Base-by-base conservation (phyloP, 1,284 basidiomycete genomes). In the Xerocomus minutiporus region DNA sequence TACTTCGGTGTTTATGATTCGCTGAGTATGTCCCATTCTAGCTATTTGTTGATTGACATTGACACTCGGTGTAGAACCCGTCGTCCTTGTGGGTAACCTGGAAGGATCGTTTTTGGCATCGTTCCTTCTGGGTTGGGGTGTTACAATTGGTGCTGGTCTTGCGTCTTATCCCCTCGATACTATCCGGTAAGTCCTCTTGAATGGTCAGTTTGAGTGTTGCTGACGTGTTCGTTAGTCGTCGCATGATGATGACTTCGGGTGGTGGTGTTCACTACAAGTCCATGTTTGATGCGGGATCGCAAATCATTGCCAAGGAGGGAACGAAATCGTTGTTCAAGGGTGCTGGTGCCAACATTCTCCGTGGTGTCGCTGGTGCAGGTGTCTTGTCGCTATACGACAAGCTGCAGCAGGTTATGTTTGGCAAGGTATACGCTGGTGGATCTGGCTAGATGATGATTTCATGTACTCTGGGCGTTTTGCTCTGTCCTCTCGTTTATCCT, bases 301-400 rank as follows among this genome's bases (percentile, higher is more conserved):
- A 83, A 77, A 92, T 95, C 68, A 71, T 96, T 64, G 83, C 86
- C 69, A 93, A 93, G 82, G 94, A 97, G 79, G 94, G 94, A 68
- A 73, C 79, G 54, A 86, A 84, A 72, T 94, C 92, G 34, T 81
- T 96, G 67, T 93, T 93, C 85, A 93, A 92, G 83, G 92, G 91
- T 78, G 93, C 93, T 68, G 93, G 91, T 83, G 93, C 93, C 73
- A 96, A 97, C 82, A 94, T 96, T 64, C 91, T 97, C 67, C 93
- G 93, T 88, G 93, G 94, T 85, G 90, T 96, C 70, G 94, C 93
- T 68, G 94, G 93, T 79, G 93, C 94, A 75, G 93, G 93, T 92
- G 94, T 96, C 61, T 75, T 97, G 68, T 93, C 93, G 40, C 79
- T 95, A 57, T 93, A 93, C 74, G 91, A 96, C 84, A 90, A 94